Base-by-base conservation (phyloP, 345 rosid species). In the Boechera stricta region DNA sequence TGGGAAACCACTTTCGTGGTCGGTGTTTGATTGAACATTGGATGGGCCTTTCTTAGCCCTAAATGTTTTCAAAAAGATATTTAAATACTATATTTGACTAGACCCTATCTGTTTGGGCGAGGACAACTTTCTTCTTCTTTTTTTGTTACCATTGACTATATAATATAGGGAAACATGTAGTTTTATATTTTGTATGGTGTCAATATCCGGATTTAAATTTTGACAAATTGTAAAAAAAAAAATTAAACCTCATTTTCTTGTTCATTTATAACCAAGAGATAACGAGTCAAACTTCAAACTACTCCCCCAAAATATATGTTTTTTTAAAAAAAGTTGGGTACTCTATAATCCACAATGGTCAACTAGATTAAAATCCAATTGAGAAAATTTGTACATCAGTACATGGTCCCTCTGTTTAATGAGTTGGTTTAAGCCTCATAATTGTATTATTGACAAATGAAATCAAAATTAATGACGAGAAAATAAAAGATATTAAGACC, bases 401-500 rank as follows among this genome's bases (percentile, higher is more conserved):
- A 21, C 15, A 52, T 52, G 13, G 57, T 24, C 57, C 29, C 57
- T 52, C 15, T 24, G 57, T 52, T 52, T 52, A 52, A 52, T 52
- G 57, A 10, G 57, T 52, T 24, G 29, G 56, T 52, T 52, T 52
- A 52, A 52, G 31, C 1, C 31, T 52, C 56, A 1, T 52, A 9
- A 52, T 52, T 24, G 56, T 21, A 28, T 52, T 24, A 52, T 52
- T 52, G 57, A 52, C 31, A 52, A 51, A 21, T 4, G 12, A 52
- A 49, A 7, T 51, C 55, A 18, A 51, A 51, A 51, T 18, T 47
- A 5, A 18, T 18, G 52, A 16, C 16, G 21, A 18, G 3, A 26
- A 11, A 51, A 11, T 5, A 29, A 29, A 13, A 56, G 21, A 13
- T 56, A 55, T 5, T 12, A 4, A 52, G 21, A 32, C 10, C 7